Evolutionary conservation across 2,329 filamentous ascomycete species (phyloP).

Genomic region (Colletotrichum siamense): DNA sequence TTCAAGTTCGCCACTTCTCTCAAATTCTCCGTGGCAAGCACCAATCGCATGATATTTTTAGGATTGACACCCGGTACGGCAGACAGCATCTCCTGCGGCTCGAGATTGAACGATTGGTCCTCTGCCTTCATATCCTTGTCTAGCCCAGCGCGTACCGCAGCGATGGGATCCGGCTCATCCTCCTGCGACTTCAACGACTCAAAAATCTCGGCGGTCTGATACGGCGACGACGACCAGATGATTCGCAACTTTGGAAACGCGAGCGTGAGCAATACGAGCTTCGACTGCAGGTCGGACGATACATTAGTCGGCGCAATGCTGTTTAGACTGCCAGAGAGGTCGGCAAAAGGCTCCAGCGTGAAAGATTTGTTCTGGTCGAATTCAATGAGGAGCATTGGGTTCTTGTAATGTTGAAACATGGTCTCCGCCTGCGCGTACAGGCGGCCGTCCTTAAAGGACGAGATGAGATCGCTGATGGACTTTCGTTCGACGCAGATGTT

Average conservation of each 20-base stretch:
- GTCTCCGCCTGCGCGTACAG: conserved; percentile 91
- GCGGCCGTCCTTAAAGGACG: conserved; percentile 88
- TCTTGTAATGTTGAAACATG: conserved; percentile 93
- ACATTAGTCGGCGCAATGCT: conserved; percentile 65
- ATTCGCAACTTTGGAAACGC: conserved; percentile 90
- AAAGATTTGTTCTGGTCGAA: conserved; percentile 98
- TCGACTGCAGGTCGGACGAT: conserved; percentile 82
- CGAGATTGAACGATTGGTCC: conserved; percentile 78
- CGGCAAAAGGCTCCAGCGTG: conserved; percentile 83
- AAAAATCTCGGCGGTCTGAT: conserved; percentile 97
- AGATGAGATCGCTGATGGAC: conserved; percentile 88
- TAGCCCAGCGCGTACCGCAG: conserved; percentile 83
- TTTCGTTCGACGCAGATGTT: conserved; percentile 95
- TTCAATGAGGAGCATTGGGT: conserved; percentile 91
- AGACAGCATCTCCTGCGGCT: conserved; percentile 89
- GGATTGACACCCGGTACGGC: conserved; percentile 84
- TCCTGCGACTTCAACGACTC: conserved; percentile 90
- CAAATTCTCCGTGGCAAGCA: conserved; percentile 76
- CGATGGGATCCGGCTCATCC: conserved; percentile 87
- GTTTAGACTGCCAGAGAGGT: conserved; percentile 65
- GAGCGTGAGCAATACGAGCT: conserved; percentile 89
- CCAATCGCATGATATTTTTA: conserved; percentile 76
- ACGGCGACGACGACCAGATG: conserved; percentile 92
- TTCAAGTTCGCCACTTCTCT: conserved; percentile 86
- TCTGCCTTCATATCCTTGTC: conserved; percentile 67